A percentile compares a stretch with the other conserved stretches of the same genome.
phyloP scores from a whole-genome alignment of 805 yeast species.

The Nakazawaea peltata region DNA sequence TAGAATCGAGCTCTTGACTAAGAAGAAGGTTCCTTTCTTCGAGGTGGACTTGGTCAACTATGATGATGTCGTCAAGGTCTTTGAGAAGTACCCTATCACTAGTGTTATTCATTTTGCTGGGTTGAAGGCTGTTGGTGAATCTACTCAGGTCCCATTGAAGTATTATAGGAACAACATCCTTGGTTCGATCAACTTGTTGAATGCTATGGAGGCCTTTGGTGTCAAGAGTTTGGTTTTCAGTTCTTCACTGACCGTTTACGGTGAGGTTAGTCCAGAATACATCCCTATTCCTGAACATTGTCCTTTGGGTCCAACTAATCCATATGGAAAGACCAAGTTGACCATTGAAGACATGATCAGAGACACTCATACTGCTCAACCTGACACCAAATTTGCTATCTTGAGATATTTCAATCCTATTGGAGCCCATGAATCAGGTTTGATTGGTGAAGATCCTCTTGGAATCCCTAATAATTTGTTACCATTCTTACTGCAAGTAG shows the following conservation, averaged over 20 bases:
- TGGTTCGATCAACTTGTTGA: conserved; percentile 55
- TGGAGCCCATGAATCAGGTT: conserved; percentile 80
- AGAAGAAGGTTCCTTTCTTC: conserved; percentile 43
- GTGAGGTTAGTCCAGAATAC: conserved; percentile 68
- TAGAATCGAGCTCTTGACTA: conserved; percentile 49
- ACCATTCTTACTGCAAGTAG: conserved; percentile 74
- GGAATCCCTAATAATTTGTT: conserved; percentile 72
- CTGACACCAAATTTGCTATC: conserved; percentile 46
- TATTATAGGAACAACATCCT: conserved; percentile 63
- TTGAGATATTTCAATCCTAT: conserved; percentile 78
- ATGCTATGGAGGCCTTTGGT: conserved; percentile 36
- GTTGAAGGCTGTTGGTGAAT: conserved; percentile 77
- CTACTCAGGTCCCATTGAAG: conserved; percentile 54
- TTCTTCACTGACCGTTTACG: conserved; percentile 79
- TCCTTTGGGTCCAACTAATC: conserved; percentile 68
- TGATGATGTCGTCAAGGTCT: conserved; percentile 38
- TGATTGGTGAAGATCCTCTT: conserved; percentile 73
- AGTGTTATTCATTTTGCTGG: conserved; percentile 79
- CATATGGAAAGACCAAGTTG: conserved; percentile 69
- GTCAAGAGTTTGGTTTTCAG: conserved; percentile 59
- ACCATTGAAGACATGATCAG: conserved; percentile 54
- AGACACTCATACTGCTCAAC: conserved; percentile 37
- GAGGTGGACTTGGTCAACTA: conserved; percentile 48
- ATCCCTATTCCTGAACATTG: conserved; percentile 76
- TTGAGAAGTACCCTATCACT: conserved; percentile 37